Base-by-base conservation (phyloP, 768 basidiomycete species). In the Russula lepida region DNA sequence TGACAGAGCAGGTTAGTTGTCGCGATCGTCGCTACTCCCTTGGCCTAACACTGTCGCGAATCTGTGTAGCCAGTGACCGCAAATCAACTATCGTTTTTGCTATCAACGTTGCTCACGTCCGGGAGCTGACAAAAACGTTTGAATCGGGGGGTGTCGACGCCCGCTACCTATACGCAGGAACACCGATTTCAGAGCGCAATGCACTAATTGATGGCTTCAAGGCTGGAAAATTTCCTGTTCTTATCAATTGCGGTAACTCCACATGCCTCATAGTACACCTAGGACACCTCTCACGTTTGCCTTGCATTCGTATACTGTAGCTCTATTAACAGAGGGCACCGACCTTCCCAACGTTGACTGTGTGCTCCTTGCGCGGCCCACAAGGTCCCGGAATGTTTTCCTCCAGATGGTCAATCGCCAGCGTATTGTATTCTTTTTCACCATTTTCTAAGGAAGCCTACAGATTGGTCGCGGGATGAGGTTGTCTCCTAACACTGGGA, bases 321-420 rank as follows among this genome's bases (percentile, higher is more conserved):
- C 92, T 23, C 88, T 97, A 51, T 76, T 97, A 64, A 95, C 93
- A 1, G 94, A 97, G 75, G 94, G 94, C 4, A 84, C 93, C 21
- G 95, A 98, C 75, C 92, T 98, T 54, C 95, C 95, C 2, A 91
- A 90, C 62, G 88, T 97, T 57, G 95, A 98, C 68, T 97, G 94
- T 64, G 81, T 98, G 9, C 71, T 98, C 35, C 75, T 98, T 21
- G 92, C 89, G 17, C 79, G 92, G 21, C 95, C 95, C 19, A 98
- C 95, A 2, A 81, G 88, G 27, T 95, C 93, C 13, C 79, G 84
- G 35, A 98, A 95, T 70, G 72, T 95, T 12, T 92, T 94, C 69
- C 83, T 90, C 19, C 95, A 98, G 68, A 97, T 98, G 92, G 92
- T 92, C 59, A 77, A n/a, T 56, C 27, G 3, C 17, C 50, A 41